Evolutionary conservation across 139 green algal species (phyloP), one percentile per base, ranked within the genome.

Genomic region (Chlamydomonas sphaeroides): DNA sequence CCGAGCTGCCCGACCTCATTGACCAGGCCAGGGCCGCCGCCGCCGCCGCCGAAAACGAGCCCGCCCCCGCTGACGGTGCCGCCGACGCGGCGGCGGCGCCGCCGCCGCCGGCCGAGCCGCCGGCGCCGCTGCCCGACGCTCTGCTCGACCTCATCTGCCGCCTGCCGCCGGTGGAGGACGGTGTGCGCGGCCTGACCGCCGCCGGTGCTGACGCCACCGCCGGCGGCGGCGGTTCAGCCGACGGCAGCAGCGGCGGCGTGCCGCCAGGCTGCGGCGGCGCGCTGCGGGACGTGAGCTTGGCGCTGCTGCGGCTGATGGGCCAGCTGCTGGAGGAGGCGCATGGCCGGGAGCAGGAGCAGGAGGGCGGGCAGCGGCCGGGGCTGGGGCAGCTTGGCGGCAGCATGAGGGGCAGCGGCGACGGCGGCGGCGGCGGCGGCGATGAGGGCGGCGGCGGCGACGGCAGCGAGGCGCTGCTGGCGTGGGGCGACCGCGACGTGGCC

Each of bases 391-490:
- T 32, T 17, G 20, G 17, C 17, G 71, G 56, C 51, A 26, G 33
- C 35, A 18, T 5, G 36, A 25, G 35, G 33, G 57, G 53, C 35
- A 41, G 61, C 56, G 56, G 71, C 56, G 53, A 39, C 26, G 35
- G 3, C 39, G 36, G 2, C 21, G 41, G 45, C 23, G 61, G 28
- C 14, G 56, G 61, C n/a, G 25, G 57, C 57, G 7, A 21, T 5
- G 74, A 38, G 4, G 74, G 49, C 18, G 59, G 15, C 20, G 32
- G 33, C 6, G 45, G 68, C 68, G 30, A 30, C 15, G 15, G 41
- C 14, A 80, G 74, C 18, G 57, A 70, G 53, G 76, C 76, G 62
- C 76, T 83, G 25, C 18, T 83, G 32, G 63, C 62, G 23, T 83
- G 76, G 76, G 25, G 32, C 23, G 76, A 83, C 51, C 41, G 48